These are phyloP conservation scores for Starmerella apis DNA, from an alignment of 805 yeast species.

Conservation along the genomic window DNA sequence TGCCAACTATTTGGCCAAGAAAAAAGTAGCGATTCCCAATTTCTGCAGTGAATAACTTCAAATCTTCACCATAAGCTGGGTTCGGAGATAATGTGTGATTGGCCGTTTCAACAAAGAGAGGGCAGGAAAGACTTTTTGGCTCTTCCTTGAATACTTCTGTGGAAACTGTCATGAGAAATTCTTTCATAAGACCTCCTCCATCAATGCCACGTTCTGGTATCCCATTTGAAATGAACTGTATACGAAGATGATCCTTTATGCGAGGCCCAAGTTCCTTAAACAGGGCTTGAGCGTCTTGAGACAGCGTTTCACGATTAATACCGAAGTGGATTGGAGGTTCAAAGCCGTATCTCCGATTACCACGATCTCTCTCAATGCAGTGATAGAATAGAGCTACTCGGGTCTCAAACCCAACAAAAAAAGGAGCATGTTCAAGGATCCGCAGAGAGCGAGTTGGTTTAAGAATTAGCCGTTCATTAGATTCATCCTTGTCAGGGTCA, in stretches of 20 bases:
- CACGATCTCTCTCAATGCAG: conserved; percentile 46
- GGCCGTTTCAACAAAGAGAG: conserved; percentile 38
- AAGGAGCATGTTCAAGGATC: conserved; percentile 58
- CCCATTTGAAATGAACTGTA: conserved; percentile 64
- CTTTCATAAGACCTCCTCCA: conserved; percentile 95
- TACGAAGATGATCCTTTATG: conserved; percentile 51
- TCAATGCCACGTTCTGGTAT: conserved; percentile 79
- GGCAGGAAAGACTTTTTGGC: not conserved
- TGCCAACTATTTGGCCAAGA: conserved; percentile 76
- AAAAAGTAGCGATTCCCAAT: conserved; percentile 37
- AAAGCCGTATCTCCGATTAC: not conserved
- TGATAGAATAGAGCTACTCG: conserved; percentile 65
- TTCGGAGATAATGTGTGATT: conserved; percentile 66
- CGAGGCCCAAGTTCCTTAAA: conserved; percentile 45
- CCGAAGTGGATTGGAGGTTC: conserved; percentile 3
- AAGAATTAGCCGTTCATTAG: conserved; percentile 1
- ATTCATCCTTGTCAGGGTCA: conserved; percentile 19
- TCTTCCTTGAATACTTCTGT: conserved; percentile 46
- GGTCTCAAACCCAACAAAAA: conserved; percentile 62
- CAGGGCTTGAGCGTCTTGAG: conserved; percentile 61
- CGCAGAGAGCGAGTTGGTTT: conserved; percentile 32
- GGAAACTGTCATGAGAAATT: conserved; percentile 64
- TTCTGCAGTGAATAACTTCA: conserved; percentile 7
- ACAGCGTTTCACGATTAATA: conserved; percentile 54
- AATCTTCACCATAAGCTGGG: conserved; percentile 33